Base-by-base conservation (phyloP, 1,284 basidiomycete species). In the Irpex sp. region DNA sequence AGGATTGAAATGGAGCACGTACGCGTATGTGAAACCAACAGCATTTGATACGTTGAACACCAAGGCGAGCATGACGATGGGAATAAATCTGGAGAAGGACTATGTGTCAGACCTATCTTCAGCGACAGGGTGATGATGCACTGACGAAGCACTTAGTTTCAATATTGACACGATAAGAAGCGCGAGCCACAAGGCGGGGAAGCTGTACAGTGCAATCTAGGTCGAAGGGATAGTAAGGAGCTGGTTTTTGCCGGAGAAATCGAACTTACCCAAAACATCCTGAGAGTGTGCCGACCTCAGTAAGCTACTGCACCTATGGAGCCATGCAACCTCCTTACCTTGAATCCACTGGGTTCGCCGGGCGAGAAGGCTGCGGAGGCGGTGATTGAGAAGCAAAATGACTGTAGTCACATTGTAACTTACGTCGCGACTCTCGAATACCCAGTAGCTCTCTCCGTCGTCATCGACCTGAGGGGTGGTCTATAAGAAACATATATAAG, bases 381-480 rank as follows among this genome's bases (percentile, higher is more conserved):
- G 15, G 50, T 33, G 63, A 69, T 54, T 68, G 58, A 54, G 33
- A 61, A 33, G 7, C 26, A 5, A 62, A n/a, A 15, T 39, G 39
- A 53, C 31, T 31, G 33, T 15, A 33, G 33, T 37, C 55, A 58
- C 49, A 37, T 13, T 63, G 36, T 59, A 36, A 61, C 46, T 60
- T 76, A 95, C 94, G 76, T 97, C 95, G 71, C 94, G 84, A 68
- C 90, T 92, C 78, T 97, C 95, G 69, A 97, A 97, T 3, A 97
- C 95, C 95, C 95, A 97, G 67, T 90, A 94, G 72, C 91, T 94
- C 73, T 96, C 94, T 1, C 95, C 95, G 68, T 97, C 94, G 61
- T 97, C 95, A 70, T 97, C 94, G 11, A 98, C 90, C 88, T 90
- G 61, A 39, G 63, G 51, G 64, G 15, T 36, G 5, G 51, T 70